Conservation (phyloP, 129 eudicot genomes). For the Smallanthus sonchifolius region DNA sequence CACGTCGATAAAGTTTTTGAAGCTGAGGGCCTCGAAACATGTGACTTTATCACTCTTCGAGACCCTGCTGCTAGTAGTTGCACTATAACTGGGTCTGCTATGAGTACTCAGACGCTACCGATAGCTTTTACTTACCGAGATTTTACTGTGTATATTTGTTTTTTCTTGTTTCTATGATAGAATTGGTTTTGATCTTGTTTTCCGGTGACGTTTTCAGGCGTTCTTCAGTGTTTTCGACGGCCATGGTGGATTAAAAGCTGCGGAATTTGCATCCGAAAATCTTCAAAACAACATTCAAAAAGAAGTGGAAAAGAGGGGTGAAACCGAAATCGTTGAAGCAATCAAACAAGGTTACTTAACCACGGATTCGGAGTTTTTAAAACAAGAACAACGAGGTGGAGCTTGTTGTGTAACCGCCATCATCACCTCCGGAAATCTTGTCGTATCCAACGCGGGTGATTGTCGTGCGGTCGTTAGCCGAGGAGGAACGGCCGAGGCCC, state of each 20-base stretch:
- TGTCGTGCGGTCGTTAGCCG: slow-evolving; percentile 82
- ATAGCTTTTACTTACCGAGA: no score
- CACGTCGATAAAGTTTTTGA: background rate
- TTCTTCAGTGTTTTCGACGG: slow-evolving; percentile 93
- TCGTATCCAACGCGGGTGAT: slow-evolving; percentile 88
- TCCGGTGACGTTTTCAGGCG: slow-evolving; percentile 43
- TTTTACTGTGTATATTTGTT: no score
- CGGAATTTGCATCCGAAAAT: slow-evolving; percentile 69
- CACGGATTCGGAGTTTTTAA: slow-evolving; percentile 66
- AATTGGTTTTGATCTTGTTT: slow-evolving; percentile 7
- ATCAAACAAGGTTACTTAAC: slow-evolving; percentile 59
- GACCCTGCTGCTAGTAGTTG: no score
- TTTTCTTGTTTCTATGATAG: no score
- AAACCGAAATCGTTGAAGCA: slow-evolving; percentile 44
- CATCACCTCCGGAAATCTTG: slow-evolving; percentile 53
- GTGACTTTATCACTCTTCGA: no score
- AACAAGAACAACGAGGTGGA: slow-evolving; percentile 63
- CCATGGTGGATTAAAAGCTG: slow-evolving; percentile 93
- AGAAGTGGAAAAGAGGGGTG: slow-evolving; percentile 41
- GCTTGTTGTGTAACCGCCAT: slow-evolving; percentile 83
- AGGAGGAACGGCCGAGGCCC: slow-evolving; percentile 69
- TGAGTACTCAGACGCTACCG: no score
- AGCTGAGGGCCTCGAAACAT: no score
- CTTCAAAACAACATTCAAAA: slow-evolving; percentile 49
- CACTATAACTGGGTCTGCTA: no score